A percentile compares a stretch with the other conserved stretches of the same genome.
Conservation (phyloP, 495 filamentous ascomycete genomes). For the Trichoderma virens region DNA sequence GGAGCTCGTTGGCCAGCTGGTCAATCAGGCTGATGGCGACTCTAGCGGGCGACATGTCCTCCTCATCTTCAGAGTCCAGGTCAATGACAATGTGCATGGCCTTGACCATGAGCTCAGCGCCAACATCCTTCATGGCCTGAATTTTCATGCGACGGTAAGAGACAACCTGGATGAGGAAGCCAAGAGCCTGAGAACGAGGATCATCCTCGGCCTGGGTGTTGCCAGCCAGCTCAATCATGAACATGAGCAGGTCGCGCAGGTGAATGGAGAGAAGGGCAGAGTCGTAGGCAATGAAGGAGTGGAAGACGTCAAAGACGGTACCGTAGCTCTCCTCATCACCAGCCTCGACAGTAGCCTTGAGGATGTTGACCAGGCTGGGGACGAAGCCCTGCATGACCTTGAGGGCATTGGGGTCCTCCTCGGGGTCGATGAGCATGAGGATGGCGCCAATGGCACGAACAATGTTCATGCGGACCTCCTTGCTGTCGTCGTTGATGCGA, state of each 20-base stretch:
- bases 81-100: slow-evolving; percentile 82
- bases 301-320: slow-evolving; percentile 94
- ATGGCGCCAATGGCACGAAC: slow-evolving; percentile 86
- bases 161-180: slow-evolving; percentile 87
- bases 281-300: slow-evolving; percentile 87
- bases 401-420: slow-evolving; percentile 68
- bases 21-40: slow-evolving; percentile 85
- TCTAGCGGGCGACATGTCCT: slow-evolving; percentile 80
- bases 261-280: slow-evolving; percentile 72
- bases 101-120: slow-evolving; percentile 78
- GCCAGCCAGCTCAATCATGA: slow-evolving; percentile 84
- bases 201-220: slow-evolving; percentile 73
- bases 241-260: slow-evolving; percentile 83
- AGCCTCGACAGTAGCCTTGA: slow-evolving; percentile 71
- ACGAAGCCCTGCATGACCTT: slow-evolving; percentile 66
- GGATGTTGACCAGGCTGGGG: slow-evolving; percentile 80
- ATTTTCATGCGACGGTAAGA: slow-evolving; percentile 93
- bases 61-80: slow-evolving; percentile 78
- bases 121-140: slow-evolving; percentile 67
- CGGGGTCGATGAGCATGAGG: slow-evolving; percentile 77
- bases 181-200: slow-evolving; percentile 77
- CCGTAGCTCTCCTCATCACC: slow-evolving; percentile 78
- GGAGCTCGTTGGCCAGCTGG: slow-evolving; percentile 75
- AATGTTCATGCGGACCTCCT: slow-evolving; percentile 88
- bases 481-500: slow-evolving; percentile 86